These are phyloP conservation scores for Astrothelium macrocarpum DNA, from an alignment of 495 filamentous ascomycete species.

Conservation along the genomic window DNA sequence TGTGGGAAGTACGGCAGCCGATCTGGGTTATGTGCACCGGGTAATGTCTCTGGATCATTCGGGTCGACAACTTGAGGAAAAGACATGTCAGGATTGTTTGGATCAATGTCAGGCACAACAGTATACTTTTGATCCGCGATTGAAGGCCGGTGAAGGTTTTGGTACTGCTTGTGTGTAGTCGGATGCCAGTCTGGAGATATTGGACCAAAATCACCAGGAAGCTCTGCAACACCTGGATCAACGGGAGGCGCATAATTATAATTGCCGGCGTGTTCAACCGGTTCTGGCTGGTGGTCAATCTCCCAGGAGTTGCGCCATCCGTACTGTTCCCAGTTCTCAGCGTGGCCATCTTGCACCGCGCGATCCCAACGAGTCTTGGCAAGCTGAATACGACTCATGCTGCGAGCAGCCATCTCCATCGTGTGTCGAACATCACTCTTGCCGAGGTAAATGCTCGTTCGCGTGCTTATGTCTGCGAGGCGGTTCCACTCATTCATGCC, in stretches of 20 bases:
- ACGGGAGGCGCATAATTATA: slow-evolving; percentile 18
- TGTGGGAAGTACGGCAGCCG: slow-evolving; percentile 6
- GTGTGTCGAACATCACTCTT: slow-evolving; percentile 60
- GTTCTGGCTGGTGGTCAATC: not conserved
- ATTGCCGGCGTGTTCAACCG: not conserved
- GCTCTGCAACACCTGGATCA: slow-evolving; percentile 49
- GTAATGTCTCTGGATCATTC: not conserved
- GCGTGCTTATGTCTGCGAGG: slow-evolving; percentile 84
- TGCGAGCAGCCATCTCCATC: slow-evolving; percentile 65
- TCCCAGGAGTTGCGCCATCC: slow-evolving; percentile 25
- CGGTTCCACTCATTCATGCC: slow-evolving; percentile 98
- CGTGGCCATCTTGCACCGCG: not conserved
- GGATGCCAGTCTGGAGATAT: slow-evolving; percentile 29
- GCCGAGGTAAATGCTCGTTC: slow-evolving; percentile 73
- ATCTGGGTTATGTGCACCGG: not conserved
- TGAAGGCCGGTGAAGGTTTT: slow-evolving; percentile 23
- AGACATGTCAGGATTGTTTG: slow-evolving; percentile 6
- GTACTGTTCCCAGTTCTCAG: not conserved
- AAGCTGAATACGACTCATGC: slow-evolving; percentile 72
- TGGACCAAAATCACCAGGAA: slow-evolving; percentile 47
- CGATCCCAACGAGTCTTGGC: slow-evolving; percentile 43
- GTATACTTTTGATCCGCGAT: slow-evolving; percentile 49
- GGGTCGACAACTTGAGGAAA: slow-evolving; percentile 9
- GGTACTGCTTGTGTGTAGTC: slow-evolving; percentile 22
- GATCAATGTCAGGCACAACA: slow-evolving; percentile 48